Percentiles rank a stretch among this genome's conserved stretches.
phyloP scores from a whole-genome alignment of 1,139 yeast species.

The Tardiomyces digboiensis region DNA sequence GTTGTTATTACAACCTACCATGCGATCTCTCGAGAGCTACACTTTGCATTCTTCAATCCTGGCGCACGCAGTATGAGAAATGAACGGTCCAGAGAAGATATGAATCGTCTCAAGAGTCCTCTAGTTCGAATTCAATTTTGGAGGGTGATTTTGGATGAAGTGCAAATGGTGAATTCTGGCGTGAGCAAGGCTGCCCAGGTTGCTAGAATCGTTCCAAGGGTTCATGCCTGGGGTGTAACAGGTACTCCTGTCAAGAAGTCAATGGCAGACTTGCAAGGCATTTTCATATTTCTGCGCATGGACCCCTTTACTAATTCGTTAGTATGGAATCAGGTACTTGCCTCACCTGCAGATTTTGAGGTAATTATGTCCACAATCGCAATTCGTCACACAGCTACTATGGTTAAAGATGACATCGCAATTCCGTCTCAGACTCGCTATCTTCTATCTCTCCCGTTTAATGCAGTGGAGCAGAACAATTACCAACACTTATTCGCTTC shows the following conservation, averaged over 20 bases:
- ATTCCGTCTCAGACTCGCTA: conserved; percentile 72
- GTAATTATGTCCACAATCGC: conserved; percentile 41
- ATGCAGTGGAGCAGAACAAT: conserved; percentile 74
- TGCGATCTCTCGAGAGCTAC: conserved; percentile 63
- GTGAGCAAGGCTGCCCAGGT: conserved; percentile 70
- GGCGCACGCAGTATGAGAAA: conserved; percentile 14
- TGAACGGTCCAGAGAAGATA: conserved; percentile 11
- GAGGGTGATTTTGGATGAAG: conserved; percentile 88
- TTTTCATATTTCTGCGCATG: conserved; percentile 54
- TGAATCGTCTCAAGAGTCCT: conserved; percentile 44
- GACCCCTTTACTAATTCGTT: conserved; percentile 46
- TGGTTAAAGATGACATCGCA: conserved; percentile 67
- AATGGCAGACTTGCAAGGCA: conserved; percentile 58
- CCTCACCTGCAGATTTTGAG: conserved; percentile 34
- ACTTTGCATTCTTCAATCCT: conserved; percentile 67
- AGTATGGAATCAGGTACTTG: conserved; percentile 23
- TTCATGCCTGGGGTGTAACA: conserved; percentile 94
- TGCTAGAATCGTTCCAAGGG: conserved; percentile 69
- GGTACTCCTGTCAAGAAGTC: conserved; percentile 82
- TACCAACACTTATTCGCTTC: conserved; percentile 55
- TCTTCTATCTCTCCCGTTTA: conserved; percentile 62
- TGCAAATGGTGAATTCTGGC: conserved; percentile 79
- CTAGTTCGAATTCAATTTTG: conserved; percentile 78
- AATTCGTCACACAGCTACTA: conserved; percentile 73
- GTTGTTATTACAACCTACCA: conserved; percentile 76